Base-by-base conservation (phyloP, 345 rosid species). In the Eucalyptus shirleyi region DNA sequence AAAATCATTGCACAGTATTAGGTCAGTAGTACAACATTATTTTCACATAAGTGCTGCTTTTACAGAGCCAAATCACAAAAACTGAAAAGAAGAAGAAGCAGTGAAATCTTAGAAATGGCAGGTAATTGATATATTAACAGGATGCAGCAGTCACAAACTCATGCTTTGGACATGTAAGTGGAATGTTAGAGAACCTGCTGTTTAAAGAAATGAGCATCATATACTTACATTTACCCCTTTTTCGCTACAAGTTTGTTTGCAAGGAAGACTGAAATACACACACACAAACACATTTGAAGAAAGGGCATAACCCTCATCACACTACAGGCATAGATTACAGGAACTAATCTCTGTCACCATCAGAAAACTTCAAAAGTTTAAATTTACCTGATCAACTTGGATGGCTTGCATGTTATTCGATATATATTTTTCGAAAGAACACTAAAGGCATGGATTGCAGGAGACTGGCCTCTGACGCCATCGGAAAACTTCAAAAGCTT, bases 341-440 rank as follows among this genome's bases (percentile, higher is more conserved):
- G 40, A 37, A 28, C 34, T n/a, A 26, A 23, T 55, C 40, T 86
- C 44, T 83, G 86, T n/a, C 82, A 53, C 17, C 21, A 88, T 91
- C 49, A 86, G 55, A 87, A 67, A 77, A 88, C 85, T 88, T 56
- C 86, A 81, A 80, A 87, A 86, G 19, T 56, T 59, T 59, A 50
- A 91, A 93, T 94, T 91, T 93, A 95, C 99, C 85, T 72, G 92
- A 90, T 95, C 93, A 90, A 96, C 97, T 93, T 97, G 98, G 90
- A 96, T 92, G 53, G 98, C 98, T 93, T 96, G 98, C 98, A 96
- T 93, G 90, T 92, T 95, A 86, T 89, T 90, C 47, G 94, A 67
- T 67, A 67, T 67, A 32, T 67, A 60, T 32, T n/a, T 67, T 32
- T 15, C 2, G 6, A 67, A 67, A 67, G 80, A 67, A 34, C 40